Conservation (phyloP, 768 basidiomycete genomes). For the Podaxis mareebaensis region DNA sequence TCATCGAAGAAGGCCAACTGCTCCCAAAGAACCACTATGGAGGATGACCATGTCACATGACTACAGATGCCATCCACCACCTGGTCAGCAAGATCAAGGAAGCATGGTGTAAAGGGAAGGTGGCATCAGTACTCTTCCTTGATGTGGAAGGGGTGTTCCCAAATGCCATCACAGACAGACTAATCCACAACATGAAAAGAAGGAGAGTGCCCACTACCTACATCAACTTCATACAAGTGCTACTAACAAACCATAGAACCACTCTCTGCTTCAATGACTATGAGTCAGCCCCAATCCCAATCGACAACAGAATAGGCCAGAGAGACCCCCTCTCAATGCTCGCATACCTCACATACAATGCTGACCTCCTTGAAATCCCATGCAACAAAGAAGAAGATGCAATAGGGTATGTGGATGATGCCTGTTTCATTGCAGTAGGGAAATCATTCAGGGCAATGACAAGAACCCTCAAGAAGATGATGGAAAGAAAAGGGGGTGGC, state of each 20-base stretch:
- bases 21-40: slow-evolving; percentile 37
- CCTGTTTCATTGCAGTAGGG: slow-evolving; percentile 26
- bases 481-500: slow-evolving; percentile 24
- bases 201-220: slow-evolving; percentile 18
- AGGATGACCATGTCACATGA: slow-evolving; percentile 33
- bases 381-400: slow-evolving; percentile 21
- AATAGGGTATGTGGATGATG: slow-evolving; percentile 33
- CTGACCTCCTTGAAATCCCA: slow-evolving; percentile 20
- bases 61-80: slow-evolving; percentile 33
- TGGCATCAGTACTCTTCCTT: slow-evolving; percentile 35
- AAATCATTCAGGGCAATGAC: slow-evolving; percentile 24
- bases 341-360: slow-evolving; percentile 28
- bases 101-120: slow-evolving; percentile 32
- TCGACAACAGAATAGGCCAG: slow-evolving; percentile 28
- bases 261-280: slow-evolving; percentile 28
- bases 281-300: slow-evolving; percentile 20
- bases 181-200: slow-evolving; percentile 31
- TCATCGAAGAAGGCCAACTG: slow-evolving; percentile 27
- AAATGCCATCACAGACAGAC: slow-evolving; percentile 27
- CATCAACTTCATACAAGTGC: slow-evolving; percentile 18
- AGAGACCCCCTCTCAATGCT: slow-evolving; percentile 29
- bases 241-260: slow-evolving; percentile 15
- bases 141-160: slow-evolving; percentile 45
- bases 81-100: slow-evolving; percentile 35
- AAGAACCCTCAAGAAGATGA: slow-evolving; percentile 24